Evolutionary conservation across 2,329 filamentous ascomycete genomes (phyloP), one percentile per base, ranked within the genome.

Genomic region (Fusarium secorum): DNA sequence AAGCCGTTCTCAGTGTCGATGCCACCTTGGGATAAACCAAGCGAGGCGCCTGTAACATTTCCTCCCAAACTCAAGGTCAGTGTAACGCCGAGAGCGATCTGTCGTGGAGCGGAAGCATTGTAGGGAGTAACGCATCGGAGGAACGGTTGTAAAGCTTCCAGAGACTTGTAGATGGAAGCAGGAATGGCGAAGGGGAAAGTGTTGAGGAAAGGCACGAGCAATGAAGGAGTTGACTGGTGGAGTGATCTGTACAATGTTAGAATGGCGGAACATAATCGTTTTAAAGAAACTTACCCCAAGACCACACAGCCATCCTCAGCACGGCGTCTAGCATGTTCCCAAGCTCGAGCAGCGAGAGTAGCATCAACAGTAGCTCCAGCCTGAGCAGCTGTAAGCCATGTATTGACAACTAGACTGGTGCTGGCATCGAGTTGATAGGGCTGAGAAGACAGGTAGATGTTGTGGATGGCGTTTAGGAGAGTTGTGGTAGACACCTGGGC

Each of bases 261-360:
- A 54, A 48, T 26, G 41, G 24, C 5, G 15, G 32, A 13, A 36
- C 15, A 6, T 14, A 7, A 24, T 5, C 1, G n/a, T 11, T 7
- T 55, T 1, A 3, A 35, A 32, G n/a, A 38, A 56, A 82, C 90
- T 74, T 86, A 97, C 94, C 93, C 92, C 73, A 99, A 83, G 58
- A 98, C 86, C 70, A 99, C 92, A 78, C 95, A 98, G 20, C 94
- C 95, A 83, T 99, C 96, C 80, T 99, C 96, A 44, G 96, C 96
- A 83, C 96, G 89, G 68, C 96, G 90, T 74, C 95, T 89, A 61
- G 96, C 95, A 85, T 99, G 96, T 83, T 99, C 96, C 95, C 96
- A 99, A 5, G 95, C 94, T 79, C 93, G 89, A 56, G 89, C 86
- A 20, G 93, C 93, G 54, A 99, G 83, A 26, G 92, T 88, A 44